Evolutionary conservation across 805 yeast genomes (phyloP).

Genomic region (Starmerella potacharoeniae): DNA sequence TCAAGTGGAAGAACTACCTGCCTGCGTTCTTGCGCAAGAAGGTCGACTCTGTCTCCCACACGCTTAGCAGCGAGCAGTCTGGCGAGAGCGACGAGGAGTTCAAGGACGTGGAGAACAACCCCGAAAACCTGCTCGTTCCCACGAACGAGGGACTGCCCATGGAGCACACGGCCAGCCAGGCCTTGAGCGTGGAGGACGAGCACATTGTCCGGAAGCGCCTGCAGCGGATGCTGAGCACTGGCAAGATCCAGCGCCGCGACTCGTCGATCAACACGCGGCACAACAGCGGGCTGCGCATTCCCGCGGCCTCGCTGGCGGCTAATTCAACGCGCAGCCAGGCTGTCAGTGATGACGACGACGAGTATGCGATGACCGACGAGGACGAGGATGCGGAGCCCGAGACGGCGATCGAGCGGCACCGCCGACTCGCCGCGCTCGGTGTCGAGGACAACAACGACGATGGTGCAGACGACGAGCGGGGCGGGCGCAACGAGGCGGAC

Average conservation of each 20-base stretch:
- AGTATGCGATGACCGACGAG: constrained; percentile 21
- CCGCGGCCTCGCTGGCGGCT: not conserved
- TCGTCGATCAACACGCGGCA: constrained; percentile 2
- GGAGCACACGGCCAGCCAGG: constrained; percentile 6
- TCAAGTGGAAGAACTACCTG: not conserved
- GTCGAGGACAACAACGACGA: constrained; percentile 20
- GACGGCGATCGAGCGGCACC: constrained; percentile 53
- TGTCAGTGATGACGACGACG: constrained; percentile 10
- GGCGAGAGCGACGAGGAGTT: constrained; percentile 8
- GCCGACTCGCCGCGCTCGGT: constrained; percentile 41
- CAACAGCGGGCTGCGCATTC: not conserved
- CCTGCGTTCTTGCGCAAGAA: not conserved
- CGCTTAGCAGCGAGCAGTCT: not conserved
- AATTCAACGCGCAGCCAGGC: constrained; percentile 9
- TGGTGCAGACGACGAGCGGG: not conserved
- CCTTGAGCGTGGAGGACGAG: constrained; percentile 22
- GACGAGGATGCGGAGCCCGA: constrained; percentile 35
- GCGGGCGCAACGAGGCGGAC: not conserved
- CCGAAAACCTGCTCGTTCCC: constrained; percentile 23
- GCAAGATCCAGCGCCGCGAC: constrained; percentile 14
- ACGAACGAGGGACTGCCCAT: constrained; percentile 12
- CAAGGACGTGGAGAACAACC: constrained; percentile 22
- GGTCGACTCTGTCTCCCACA: not conserved
- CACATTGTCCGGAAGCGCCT: constrained; percentile 13
- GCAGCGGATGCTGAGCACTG: constrained; percentile 14